Evolutionary conservation across 208 protist genomes (phyloP).

Genomic region (Leptomonas pyrrhocoris): DNA sequence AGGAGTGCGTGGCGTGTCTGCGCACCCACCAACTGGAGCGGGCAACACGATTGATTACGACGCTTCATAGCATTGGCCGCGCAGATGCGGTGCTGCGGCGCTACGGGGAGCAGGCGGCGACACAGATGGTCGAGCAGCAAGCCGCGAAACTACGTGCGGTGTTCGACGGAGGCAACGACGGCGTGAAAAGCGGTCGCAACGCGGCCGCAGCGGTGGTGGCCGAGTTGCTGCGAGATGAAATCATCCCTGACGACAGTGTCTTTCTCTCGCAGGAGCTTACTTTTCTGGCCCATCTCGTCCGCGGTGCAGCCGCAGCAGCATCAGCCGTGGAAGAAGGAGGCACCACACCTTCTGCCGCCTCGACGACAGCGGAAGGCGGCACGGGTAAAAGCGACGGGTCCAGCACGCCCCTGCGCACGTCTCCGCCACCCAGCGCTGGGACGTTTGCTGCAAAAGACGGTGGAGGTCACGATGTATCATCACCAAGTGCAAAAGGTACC

Average conservation of each 20-base stretch:
- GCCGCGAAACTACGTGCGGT: slow-evolving; percentile 27
- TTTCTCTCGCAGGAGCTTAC: slow-evolving; percentile 29
- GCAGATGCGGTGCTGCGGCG: slow-evolving; percentile 58
- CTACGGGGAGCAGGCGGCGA: slow-evolving; percentile 47
- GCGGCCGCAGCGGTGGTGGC: slow-evolving; percentile 18
- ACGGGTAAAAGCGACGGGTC: too few species aligned
- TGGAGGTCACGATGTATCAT: too few species aligned
- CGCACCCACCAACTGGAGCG: slow-evolving; percentile 43
- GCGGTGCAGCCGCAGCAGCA: background rate
- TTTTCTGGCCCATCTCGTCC: slow-evolving; percentile 24
- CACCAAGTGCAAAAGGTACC: background rate
- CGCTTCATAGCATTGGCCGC: slow-evolving; percentile 70
- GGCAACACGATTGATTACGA: slow-evolving; percentile 51
- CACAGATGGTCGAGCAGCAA: slow-evolving; percentile 30
- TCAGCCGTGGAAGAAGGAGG: background rate
- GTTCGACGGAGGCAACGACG: too few species aligned
- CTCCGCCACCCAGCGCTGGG: too few species aligned
- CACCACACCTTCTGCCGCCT: background rate
- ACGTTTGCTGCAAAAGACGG: too few species aligned
- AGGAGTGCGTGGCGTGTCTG: slow-evolving; percentile 59
- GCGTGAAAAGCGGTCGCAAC: too few species aligned
- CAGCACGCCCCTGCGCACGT: too few species aligned
- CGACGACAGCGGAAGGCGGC: too few species aligned
- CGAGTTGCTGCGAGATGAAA: slow-evolving; percentile 18
- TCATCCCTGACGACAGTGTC: slow-evolving; percentile 28